Percentiles rank a stretch among this genome's conserved stretches.
Evolutionary conservation across 768 basidiomycete genomes (phyloP).

Genomic region (Collybia nuda): DNA sequence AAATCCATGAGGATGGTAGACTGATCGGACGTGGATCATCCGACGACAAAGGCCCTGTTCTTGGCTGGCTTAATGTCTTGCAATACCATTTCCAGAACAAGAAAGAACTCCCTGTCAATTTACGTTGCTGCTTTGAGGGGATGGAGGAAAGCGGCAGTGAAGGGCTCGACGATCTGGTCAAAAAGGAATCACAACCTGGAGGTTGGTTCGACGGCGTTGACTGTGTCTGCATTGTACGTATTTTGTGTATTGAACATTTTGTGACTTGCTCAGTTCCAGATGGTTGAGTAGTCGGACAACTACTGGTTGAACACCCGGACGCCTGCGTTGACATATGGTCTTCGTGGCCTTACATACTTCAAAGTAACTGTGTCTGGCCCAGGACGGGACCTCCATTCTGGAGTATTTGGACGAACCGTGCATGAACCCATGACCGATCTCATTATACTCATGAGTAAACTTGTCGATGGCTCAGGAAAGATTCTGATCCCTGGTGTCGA

Average conservation of each 20-base stretch:
- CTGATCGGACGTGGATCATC: conserved; percentile 86
- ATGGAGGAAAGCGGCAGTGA: conserved; percentile 97
- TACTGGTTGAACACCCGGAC: conserved; percentile 90
- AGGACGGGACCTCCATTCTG: conserved; percentile 86
- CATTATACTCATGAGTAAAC: conserved; percentile 77
- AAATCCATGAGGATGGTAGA: conserved; percentile 45
- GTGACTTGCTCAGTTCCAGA: not conserved
- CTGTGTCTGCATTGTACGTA: conserved; percentile 86
- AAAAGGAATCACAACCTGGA: conserved; percentile 66
- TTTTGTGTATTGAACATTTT: not conserved
- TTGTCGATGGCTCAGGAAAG: conserved; percentile 75
- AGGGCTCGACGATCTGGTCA: conserved; percentile 86
- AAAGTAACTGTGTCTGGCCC: conserved; percentile 82
- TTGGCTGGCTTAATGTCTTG: conserved; percentile 89
- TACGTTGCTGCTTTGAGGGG: conserved; percentile 91
- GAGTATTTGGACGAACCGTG: conserved; percentile 78
- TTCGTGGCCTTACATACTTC: conserved; percentile 88
- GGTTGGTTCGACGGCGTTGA: conserved; percentile 88
- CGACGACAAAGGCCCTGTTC: conserved; percentile 89
- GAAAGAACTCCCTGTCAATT: conserved; percentile 81
- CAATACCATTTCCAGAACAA: conserved; percentile 75
- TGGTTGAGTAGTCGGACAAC: conserved; percentile 72
- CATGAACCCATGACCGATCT: conserved; percentile 96
- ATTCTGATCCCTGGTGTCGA: conserved; percentile 90
- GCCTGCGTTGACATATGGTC: conserved; percentile 82